Evolutionary conservation across 139 green algal species (phyloP), one percentile per base, ranked within the genome.

Genomic region (Coccomyxa sp.): DNA sequence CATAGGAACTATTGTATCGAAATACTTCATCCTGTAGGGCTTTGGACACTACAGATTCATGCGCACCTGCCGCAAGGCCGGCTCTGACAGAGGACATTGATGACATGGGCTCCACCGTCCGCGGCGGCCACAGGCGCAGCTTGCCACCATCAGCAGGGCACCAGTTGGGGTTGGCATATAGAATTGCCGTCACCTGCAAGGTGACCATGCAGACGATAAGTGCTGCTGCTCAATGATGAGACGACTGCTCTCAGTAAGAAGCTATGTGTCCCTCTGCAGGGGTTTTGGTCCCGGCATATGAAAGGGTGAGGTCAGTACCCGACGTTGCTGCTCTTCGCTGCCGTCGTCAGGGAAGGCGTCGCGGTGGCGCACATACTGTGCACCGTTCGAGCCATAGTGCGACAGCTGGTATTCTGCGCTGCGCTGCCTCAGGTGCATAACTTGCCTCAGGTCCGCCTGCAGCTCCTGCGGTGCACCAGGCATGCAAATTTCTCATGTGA

Each of bases 321-420:
- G 74, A 16, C 87, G 66, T 57, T 88, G 83, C 21, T 86, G 78
- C 63, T 74, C 58, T n/a, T 86, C 82, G 38, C 31, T 79, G n/a
- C 88, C 90, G 63, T 91, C 88, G 59, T 91, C 88, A 30, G 90
- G 90, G 59, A 93, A 81, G 10, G 90, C 88, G 81, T 93, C 90
- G 15, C 85, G 67, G 82, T 91, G 90, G 13, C 86, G 84, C 30
- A 85, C 82, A 67, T 91, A 90, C 28, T 83, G 79, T 7, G 85
- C 45, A 16, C 83, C 82, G n/a, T 80, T 45, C 14, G 58, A 18
- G 9, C 85, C 84, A 67, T 91, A 89, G 28, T 84, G 38, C 27
- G 82, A 66, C 76, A 93, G 79, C 84, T 89, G 87, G 71, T 89
- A 90, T 81, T 93, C 90, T 38, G 86, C 86, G 31, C 66, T 58